Base-by-base conservation (phyloP, 148 eudicot genomes). In the Heliosperma pusillum region DNA sequence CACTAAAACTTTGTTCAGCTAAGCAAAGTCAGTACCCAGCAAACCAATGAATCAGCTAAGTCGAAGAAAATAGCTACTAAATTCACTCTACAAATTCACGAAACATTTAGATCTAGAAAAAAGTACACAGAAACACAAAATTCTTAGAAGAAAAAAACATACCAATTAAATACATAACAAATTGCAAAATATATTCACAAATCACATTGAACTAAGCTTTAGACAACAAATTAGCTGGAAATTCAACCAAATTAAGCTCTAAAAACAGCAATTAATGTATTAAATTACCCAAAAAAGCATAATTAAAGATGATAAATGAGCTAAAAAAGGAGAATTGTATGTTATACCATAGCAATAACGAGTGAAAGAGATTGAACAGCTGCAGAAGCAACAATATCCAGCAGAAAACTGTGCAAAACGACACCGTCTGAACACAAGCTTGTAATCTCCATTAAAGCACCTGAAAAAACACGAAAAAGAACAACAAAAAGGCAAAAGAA, bases 351-450 rank as follows among this genome's bases (percentile, higher is more conserved):
- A 70, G 75, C 50, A 70, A 80, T 44, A 13, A 19, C 36, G 17
- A 70, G 26, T 36, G 82, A 50, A 57, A 79, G 78, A 74, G 82
- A 79, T 0, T 79, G 74, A 50, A 53, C 71, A 70, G 75, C 78
- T 50, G 42, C 58, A 15, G 78, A 30, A 69, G 58, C 74, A 21
- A 79, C 70, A 74, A 70, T 36, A 5, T 80, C 69, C 2, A 75
- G 65, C 19, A 75, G 71, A 62, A 74, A 50, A 80, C 70, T 40
- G 27, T 29, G 70, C 9, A 75, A 70, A 70, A 75, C 70, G 75
- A 42, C 78, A 42, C 21, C 75, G 71, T 80, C 27, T 70, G 82
- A 63, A 62, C 58, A 52, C 45, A 42, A 69, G 47, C n/a, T 77
- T 21, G 70, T 27, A 36, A 70, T n/a, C 66, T 70, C 78, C 78